phyloP scores from a whole-genome alignment of 1,284 basidiomycete species.

The Ceratobasidium sp. region DNA sequence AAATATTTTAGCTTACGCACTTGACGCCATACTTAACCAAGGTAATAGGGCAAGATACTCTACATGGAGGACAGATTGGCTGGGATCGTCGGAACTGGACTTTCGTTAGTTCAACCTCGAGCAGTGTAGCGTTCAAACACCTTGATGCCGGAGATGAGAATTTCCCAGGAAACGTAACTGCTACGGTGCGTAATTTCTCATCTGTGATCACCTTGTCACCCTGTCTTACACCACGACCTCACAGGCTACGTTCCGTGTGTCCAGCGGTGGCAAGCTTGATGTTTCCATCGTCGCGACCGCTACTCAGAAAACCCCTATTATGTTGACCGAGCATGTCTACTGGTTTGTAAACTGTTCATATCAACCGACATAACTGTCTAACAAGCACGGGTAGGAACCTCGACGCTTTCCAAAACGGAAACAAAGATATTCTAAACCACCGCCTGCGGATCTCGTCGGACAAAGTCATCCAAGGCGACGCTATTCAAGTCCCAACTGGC shows the following conservation, averaged over 20 bases:
- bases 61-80: slow-evolving; percentile 68
- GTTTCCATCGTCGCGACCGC: slow-evolving; percentile 65
- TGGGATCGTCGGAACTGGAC: slow-evolving; percentile 70
- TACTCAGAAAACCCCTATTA: slow-evolving; percentile 69
- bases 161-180: slow-evolving; percentile 68
- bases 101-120: slow-evolving; percentile 59
- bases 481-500: slow-evolving; percentile 64
- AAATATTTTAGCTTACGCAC: slow-evolving; percentile 3
- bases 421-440: slow-evolving; percentile 63
- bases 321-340: slow-evolving; percentile 61
- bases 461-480: slow-evolving; percentile 62
- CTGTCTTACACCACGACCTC: neutral
- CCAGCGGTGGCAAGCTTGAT: slow-evolving; percentile 63
- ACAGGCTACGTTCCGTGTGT: slow-evolving; percentile 67
- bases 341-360: slow-evolving; percentile 60
- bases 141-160: slow-evolving; percentile 66
- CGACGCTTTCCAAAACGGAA: slow-evolving; percentile 65
- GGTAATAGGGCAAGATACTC: slow-evolving; percentile 59
- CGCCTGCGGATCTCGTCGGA: slow-evolving; percentile 59
- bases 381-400: slow-evolving; percentile 69
- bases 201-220: neutral
- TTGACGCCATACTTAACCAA: slow-evolving; percentile 1
- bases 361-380: slow-evolving; percentile 54
- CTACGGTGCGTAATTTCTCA: slow-evolving; percentile 57
- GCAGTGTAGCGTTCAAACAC: slow-evolving; percentile 66